These are phyloP conservation scores for Lactarius vividus DNA, from an alignment of 768 basidiomycete genomes.

Conservation along the genomic window DNA sequence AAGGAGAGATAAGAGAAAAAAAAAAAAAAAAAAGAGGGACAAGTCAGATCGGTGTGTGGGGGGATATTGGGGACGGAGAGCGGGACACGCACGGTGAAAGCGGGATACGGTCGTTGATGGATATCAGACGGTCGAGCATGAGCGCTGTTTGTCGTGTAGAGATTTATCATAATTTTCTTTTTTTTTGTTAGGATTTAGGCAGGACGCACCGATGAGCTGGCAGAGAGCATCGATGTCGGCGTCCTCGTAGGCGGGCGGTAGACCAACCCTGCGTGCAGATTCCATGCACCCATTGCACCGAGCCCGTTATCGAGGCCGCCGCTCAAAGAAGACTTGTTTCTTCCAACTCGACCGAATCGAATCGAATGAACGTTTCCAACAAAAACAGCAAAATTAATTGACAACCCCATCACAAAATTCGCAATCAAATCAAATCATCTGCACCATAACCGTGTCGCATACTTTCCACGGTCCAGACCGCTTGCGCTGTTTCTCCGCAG, in stretches of 20 bases:
- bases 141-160: slow-evolving; percentile 57
- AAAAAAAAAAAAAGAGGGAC: background rate
- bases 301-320: slow-evolving; percentile 31
- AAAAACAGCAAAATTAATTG: background rate
- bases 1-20: background rate
- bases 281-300: slow-evolving; percentile 84
- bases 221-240: slow-evolving; percentile 80
- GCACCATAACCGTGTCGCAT: too few species aligned
- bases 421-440: slow-evolving; percentile 3
- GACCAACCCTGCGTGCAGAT: slow-evolving; percentile 69
- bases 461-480: too few species aligned
- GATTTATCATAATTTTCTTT: slow-evolving; percentile 13
- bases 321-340: background rate
- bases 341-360: background rate
- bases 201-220: slow-evolving; percentile 75
- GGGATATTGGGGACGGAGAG: slow-evolving; percentile 21
- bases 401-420: slow-evolving; percentile 11
- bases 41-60: slow-evolving; percentile 21
- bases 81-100: slow-evolving; percentile 60
- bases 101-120: slow-evolving; percentile 95
- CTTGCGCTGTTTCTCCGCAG: too few species aligned
- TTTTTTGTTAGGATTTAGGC: slow-evolving; percentile 17
- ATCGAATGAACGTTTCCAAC: background rate
- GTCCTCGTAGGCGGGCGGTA: slow-evolving; percentile 83
- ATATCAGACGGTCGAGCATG: slow-evolving; percentile 93